Base-by-base conservation (phyloP, 1,284 basidiomycete species). In the Coniferiporia weirii region DNA sequence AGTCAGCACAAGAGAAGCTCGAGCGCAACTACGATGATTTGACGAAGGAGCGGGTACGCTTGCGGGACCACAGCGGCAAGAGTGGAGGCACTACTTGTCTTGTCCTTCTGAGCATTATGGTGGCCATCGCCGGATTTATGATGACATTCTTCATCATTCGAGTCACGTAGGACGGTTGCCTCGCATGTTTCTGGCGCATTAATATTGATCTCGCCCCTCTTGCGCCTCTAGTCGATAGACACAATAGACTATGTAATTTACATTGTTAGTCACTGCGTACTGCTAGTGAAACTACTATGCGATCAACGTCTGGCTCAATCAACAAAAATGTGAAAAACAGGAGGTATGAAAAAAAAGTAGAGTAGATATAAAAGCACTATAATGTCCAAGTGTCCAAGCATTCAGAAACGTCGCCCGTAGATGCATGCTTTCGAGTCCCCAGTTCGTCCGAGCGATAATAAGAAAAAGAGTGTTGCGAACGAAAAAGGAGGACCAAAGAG, bases 111-210 rank as follows among this genome's bases (percentile, higher is more conserved):
- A 82, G 86, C 60, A 69, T 92, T 13, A 8, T 85, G 8, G 75
- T 78, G 4, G 88, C 88, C 4, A 62, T 81, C 12, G 66, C 86
- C 27, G 73, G 86, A 1, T 91, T 91, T 69, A 69, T 90, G 38
- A 57, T 87, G 32, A 89, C 89, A 78, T 83, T 91, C 63, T 78
- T 84, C 55, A 65, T 91, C 50, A 90, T 92, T 64, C 80, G 88
- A 52, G 71, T 91, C 44, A 84, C 84, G 27, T 61, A 50, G 47
- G 46, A 34, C 19, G 7, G 4, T 3, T 35, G 12, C 17, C 27
- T 52, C 8, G 8, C 13, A 9, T 32, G 17, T 3, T 51, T 55
- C 43, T 47, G 36, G 5, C 27, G 5, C 27, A 27, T 27, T 27
- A 27, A 27, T 27, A 27, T 27, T 5, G 27, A 27, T 5, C 27